Base-by-base conservation (phyloP, 345 rosid genomes). In the Viola odorata region DNA sequence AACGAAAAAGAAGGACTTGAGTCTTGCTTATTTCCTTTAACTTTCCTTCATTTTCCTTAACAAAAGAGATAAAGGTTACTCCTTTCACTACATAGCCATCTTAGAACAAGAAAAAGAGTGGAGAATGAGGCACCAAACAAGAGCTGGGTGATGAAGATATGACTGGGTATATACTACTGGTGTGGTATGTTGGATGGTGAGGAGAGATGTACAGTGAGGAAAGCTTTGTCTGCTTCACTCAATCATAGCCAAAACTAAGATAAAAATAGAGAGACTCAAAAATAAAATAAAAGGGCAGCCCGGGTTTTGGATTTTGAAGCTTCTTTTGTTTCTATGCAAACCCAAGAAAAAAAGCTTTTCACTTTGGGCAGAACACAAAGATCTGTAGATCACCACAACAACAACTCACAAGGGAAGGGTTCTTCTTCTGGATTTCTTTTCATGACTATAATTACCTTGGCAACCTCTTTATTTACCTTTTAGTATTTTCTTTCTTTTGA, bases 31-130 rank as follows among this genome's bases (percentile, higher is more conserved):
- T 37, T 68, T 61, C 62, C 62, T 60, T 59, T 42, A 69, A 58
- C 78, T 80, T 75, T 50, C 82, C 68, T 81, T 79, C 86, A 77
- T 83, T 73, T 77, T 70, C 80, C 65, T 61, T 69, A 47, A 53
- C 75, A 48, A 49, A 32, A 0, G 15, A 14, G 32, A 56, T 13
- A 65, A 67, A 68, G 69, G 66, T 48, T 60, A 55, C 64, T 61
- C 69, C 50, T 68, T 64, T 54, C 63, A 64, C 68, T 62, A 45
- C 64, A 38, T 63, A 57, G 74, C 70, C 70, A 69, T 64, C 58
- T 68, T 1, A 57, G 14, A 13, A 45, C 41, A 39, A 8, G 59
- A 14, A 40, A 14, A 14, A 37, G n/a, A 38, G 23, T 4, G n/a
- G 62, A 57, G 56, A 58, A 45, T 41, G 50, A 60, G 68, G 14